Evolutionary conservation across 2,329 filamentous ascomycete species (phyloP), one percentile per base, ranked within the genome.

Genomic region (Drechmeria coniospora): DNA sequence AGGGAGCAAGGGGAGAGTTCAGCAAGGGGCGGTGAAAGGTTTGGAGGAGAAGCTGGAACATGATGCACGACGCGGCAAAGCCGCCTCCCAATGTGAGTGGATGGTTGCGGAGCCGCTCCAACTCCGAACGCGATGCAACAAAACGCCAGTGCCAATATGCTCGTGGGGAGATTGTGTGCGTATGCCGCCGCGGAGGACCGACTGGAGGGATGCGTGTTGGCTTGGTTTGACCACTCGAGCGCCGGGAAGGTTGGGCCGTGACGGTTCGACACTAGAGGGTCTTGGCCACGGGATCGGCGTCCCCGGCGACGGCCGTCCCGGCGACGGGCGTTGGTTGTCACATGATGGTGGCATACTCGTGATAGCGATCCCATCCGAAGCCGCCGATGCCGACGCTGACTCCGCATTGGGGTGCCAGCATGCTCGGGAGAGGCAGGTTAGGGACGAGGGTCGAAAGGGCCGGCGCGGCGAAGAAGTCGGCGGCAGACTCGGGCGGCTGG

Each of bases 281-380:
- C 38, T 60, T 63, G 42, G 57, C 57, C 47, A 54, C 54, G 42
- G 59, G 57, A 46, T 57, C 58, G 45, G 51, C 53, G 45, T 59
- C 52, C 46, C 51, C 54, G 49, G 56, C 50, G n/a, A n/a, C n/a
- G n/a, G n/a, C n/a, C n/a, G n/a, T n/a, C 46, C 51, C 54, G 49
- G 56, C 50, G 47, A 50, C 53, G 37, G 57, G 48, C 50, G 56
- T 46, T 71, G 65, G 56, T 71, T 69, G 65, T 80, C 79, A 94
- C 64, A 92, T 92, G 40, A 78, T 84, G 37, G 81, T 76, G 41
- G 81, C 68, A 52, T 86, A 92, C 53, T 87, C 81, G 47, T 80
- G 79, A 51, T 79, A 83, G 42, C 79, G 68, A 52, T 81, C 82
- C 81, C 83, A 93, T 42, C 79, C 81, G 51, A 92, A 92, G 38